Evolutionary conservation across 192 early-diverging fungal species (phyloP), one percentile per base, ranked within the genome.

Genomic region (Entomortierella parvispora): DNA sequence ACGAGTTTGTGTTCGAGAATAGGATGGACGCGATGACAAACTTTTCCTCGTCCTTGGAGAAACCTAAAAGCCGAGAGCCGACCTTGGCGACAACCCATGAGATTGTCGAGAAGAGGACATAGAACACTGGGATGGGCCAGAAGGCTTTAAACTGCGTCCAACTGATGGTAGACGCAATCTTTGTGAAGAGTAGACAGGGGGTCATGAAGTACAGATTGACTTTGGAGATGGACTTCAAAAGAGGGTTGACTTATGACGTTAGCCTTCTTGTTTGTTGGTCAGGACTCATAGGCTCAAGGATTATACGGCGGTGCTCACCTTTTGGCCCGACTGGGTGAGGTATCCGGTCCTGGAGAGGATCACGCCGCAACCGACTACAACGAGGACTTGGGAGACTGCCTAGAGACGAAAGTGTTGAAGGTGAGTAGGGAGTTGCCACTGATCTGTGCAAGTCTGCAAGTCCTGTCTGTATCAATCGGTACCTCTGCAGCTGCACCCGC

Each of bases 121-220:
- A 86, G 53, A 87, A 85, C 3, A 86, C 70, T 7, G 90, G 90
- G 58, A 90, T 87, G 64, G 91, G 90, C 92, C 92, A 93, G 31
- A 90, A 85, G 42, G 90, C 88, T 17, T 88, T 54, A 28, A 93
- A 80, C 22, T 90, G 83, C 29, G 64, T 79, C 64, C 89, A 85
- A 43, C 86, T 87, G 43, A 93, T 84, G 12, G 86, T 83, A 58
- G 89, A 88, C 14, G 88, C 88, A 67, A 93, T 91, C 48, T 92
- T 93, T 43, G 89, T 86, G 47, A 93, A 93, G 29, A 93, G 74
- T 12, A 93, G 82, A 58, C 90, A 90, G 1, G 92, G 92, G 49
- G 92, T 93, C 80, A 93, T 87, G 59, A 90, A 90, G 62, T 87
- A 86, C 54, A 93, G 50, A 77, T 91, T 93, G 44, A 93, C 62